phyloP scores from a whole-genome alignment of 2,329 filamentous ascomycete species.

The Phyllosticta citrichinensis region DNA sequence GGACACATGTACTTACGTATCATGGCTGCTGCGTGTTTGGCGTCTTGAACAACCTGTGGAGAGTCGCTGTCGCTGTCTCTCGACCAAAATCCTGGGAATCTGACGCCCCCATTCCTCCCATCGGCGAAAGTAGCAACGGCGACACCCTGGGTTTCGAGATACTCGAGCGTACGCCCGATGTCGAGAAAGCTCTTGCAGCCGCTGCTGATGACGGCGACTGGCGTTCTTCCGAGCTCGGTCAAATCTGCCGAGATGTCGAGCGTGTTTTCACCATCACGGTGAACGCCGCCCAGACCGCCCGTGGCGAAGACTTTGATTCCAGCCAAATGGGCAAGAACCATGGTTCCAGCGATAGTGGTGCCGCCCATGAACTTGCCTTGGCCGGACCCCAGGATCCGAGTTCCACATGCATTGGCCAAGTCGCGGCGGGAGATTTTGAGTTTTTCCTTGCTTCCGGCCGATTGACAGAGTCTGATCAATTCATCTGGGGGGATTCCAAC shows the following conservation, averaged over 20 bases:
- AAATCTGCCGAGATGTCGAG: constrained; percentile 95
- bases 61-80: constrained; percentile 76
- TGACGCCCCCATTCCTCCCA: constrained; percentile 58
- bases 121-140: constrained; percentile 85
- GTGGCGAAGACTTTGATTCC: constrained; percentile 92
- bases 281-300: constrained; percentile 87
- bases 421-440: constrained; percentile 83
- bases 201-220: constrained; percentile 77
- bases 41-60: constrained; percentile 62
- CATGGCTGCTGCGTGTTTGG: constrained; percentile 79
- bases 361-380: constrained; percentile 59
- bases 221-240: constrained; percentile 82
- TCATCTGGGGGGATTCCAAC: constrained; percentile 69
- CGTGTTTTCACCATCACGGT: constrained; percentile 73
- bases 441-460: constrained; percentile 56
- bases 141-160: constrained; percentile 63
- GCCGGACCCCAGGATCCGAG: constrained; percentile 21
- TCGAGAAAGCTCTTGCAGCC: constrained; percentile 97
- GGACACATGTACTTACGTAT: constrained; percentile 45
- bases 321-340: constrained; percentile 75
- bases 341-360: constrained; percentile 88
- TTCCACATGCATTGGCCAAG: constrained; percentile 68
- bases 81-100: constrained; percentile 90
- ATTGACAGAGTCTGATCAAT: constrained; percentile 56
- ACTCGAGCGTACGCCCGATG: constrained; percentile 79